A percentile compares a stretch with the other conserved stretches of the same genome.
phyloP scores from a whole-genome alignment of 1,284 basidiomycete species.

The Meira nashicola region DNA sequence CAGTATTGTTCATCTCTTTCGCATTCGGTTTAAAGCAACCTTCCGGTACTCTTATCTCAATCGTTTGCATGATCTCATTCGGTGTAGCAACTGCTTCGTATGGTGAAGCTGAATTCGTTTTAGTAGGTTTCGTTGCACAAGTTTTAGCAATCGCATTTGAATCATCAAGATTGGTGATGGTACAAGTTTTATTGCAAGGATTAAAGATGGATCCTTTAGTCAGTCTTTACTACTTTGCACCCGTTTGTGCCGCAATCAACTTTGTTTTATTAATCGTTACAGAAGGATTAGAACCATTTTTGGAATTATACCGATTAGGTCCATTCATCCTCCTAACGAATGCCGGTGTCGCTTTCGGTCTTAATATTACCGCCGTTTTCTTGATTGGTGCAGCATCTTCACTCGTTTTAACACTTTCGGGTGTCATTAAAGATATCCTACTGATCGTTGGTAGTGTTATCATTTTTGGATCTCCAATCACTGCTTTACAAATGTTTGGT shows the following conservation, averaged over 20 bases:
- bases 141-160: constrained; percentile 63
- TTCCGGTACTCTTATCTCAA: constrained; percentile 70
- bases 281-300: constrained; percentile 83
- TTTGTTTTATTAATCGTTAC: constrained; percentile 76
- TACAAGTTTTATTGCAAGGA: constrained; percentile 88
- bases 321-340: constrained; percentile 76
- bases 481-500: constrained; percentile 80
- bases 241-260: constrained; percentile 82
- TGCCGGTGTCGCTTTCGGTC: constrained; percentile 78
- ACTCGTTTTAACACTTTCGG: constrained; percentile 83
- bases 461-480: constrained; percentile 73
- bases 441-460: constrained; percentile 83
- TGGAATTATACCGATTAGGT: constrained; percentile 67
- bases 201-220: constrained; percentile 93
- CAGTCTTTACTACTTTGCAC: constrained; percentile 74
- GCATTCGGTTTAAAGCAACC: constrained; percentile 82
- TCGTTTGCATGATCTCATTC: constrained; percentile 84
- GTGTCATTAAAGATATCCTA: constrained; percentile 89
- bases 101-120: constrained; percentile 79
- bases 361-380: constrained; percentile 92
- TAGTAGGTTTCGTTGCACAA: constrained; percentile 72
- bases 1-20: constrained; percentile 91
- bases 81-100: constrained; percentile 84
- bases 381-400: constrained; percentile 82
- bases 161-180: constrained; percentile 87